Percentiles rank a stretch among this genome's conserved stretches.
Conservation (phyloP, 108 stramenopile genomes). For the Aurantiochytrium sp. region DNA sequence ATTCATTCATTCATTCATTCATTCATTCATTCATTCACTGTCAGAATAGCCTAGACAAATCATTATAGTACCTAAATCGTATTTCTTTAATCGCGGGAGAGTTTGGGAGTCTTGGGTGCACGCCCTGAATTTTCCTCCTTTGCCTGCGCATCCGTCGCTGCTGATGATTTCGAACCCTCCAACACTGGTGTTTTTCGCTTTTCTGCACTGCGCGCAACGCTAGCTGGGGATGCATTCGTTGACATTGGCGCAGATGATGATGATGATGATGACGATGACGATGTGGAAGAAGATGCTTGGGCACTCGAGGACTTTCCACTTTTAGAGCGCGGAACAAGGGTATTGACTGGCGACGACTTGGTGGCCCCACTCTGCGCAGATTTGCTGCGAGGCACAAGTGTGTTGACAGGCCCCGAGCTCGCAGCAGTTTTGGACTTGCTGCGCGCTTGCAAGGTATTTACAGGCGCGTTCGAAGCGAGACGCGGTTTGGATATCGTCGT, state of each 20-base stretch:
- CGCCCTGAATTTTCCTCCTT: not conserved
- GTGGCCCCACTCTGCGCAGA: not conserved
- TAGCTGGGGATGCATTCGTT: too few species aligned
- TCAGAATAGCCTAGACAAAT: too few species aligned
- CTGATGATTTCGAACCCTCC: too few species aligned
- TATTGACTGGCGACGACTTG: not conserved
- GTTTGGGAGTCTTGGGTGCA: not conserved
- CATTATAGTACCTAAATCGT: too few species aligned
- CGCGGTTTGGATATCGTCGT: not conserved
- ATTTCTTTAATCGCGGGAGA: not conserved
- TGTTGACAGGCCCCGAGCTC: not conserved
- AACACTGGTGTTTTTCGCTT: not conserved
- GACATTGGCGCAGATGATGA: too few species aligned
- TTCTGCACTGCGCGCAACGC: not conserved
- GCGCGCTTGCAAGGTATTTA: not conserved
- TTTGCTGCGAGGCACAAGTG: not conserved
- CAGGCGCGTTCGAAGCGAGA: not conserved
- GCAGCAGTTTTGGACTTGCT: not conserved
- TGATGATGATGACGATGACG: too few species aligned
- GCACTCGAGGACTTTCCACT: not conserved
- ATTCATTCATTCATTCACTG: too few species aligned
- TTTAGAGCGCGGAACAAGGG: not conserved
- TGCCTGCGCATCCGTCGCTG: too few species aligned
- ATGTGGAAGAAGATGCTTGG: too few species aligned
- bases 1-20: too few species aligned